A percentile compares a stretch with the other conserved stretches of the same genome.
These are phyloP conservation scores for Telopea speciosissima DNA, from an alignment of 177 flowering plant genomes.

Conservation along the genomic window DNA sequence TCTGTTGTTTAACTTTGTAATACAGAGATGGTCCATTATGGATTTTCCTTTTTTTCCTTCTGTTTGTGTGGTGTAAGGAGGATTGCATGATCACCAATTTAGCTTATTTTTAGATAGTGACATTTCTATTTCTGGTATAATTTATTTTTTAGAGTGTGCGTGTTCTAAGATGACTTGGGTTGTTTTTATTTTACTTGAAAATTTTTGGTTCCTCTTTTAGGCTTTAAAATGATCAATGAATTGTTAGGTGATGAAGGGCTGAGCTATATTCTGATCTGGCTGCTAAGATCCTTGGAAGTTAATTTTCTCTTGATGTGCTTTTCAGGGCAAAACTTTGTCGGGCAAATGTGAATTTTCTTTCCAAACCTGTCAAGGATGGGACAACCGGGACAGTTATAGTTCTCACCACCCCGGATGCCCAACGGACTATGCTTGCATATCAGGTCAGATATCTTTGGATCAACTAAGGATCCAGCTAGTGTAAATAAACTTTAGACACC, in stretches of 20 bases:
- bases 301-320: background rate
- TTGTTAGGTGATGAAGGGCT: background rate
- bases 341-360: constrained; percentile 85
- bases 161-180: no score
- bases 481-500: background rate
- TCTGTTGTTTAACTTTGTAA: background rate
- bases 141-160: no score
- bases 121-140: no score
- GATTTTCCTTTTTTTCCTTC: background rate
- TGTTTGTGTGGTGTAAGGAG: background rate
- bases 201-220: no score
- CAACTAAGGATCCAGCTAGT: background rate
- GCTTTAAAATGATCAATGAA: background rate
- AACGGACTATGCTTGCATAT: constrained; percentile 96
- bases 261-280: background rate
- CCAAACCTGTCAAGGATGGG: constrained; percentile 80
- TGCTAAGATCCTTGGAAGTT: background rate
- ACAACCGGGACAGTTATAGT: constrained; percentile 98
- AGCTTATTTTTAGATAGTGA: background rate
- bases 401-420: constrained; percentile 97
- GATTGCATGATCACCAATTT: background rate
- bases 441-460: constrained; percentile 42
- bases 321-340: constrained; percentile 67
- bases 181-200: no score
- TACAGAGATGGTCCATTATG: background rate